These are phyloP conservation scores for Cutaneotrichosporon mucoides DNA, from an alignment of 1,284 basidiomycete species.

Conservation along the genomic window DNA sequence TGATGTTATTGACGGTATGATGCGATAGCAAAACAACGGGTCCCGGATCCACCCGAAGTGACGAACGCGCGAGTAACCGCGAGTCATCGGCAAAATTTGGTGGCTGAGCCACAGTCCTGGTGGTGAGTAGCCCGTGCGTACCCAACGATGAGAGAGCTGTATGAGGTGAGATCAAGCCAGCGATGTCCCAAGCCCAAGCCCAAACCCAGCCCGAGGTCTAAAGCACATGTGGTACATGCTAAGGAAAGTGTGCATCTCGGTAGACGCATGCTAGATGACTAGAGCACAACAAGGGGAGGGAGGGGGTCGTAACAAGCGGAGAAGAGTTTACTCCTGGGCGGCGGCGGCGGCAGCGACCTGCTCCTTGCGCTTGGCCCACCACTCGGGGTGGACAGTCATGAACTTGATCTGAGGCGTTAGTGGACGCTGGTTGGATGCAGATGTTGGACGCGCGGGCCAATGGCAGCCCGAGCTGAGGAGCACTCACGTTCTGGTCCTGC, in stretches of 20 bases:
- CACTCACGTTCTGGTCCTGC: conserved; percentile 43
- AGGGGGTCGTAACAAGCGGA: too few species aligned
- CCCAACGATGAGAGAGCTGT: not conserved
- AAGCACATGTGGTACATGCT: too few species aligned
- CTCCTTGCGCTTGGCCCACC: conserved; percentile 41
- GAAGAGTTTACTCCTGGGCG: not conserved
- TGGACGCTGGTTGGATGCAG: not conserved
- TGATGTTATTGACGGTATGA: too few species aligned
- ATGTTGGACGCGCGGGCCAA: not conserved
- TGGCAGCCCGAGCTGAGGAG: not conserved
- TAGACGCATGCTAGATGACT: not conserved
- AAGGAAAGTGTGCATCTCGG: too few species aligned
- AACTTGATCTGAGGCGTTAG: conserved; percentile 33
- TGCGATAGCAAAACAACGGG: too few species aligned
- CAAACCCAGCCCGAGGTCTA: not conserved
- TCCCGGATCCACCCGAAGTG: too few species aligned
- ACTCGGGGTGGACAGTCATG: conserved; percentile 35
- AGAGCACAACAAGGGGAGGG: not conserved
- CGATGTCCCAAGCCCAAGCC: not conserved
- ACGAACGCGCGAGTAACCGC: too few species aligned
- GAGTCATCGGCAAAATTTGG: too few species aligned
- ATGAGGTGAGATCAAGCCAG: too few species aligned
- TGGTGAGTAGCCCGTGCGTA: not conserved
- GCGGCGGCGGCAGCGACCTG: conserved; percentile 11
- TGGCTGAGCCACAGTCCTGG: too few species aligned